A percentile compares a stretch with the other conserved stretches of the same genome.
Conservation (phyloP, 345 rosid species). For the Hypericum perforatum region DNA sequence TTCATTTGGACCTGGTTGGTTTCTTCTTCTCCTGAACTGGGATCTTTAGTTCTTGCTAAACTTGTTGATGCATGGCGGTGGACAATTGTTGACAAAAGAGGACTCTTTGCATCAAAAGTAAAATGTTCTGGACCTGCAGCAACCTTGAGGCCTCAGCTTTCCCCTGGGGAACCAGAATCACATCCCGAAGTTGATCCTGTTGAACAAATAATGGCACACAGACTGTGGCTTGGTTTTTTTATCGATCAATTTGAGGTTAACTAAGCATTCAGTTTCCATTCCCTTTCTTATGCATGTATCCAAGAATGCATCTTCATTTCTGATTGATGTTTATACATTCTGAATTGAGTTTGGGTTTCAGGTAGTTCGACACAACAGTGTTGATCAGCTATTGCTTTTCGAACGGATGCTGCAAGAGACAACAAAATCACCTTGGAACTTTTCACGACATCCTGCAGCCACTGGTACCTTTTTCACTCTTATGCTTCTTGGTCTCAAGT, state of each 20-base stretch:
- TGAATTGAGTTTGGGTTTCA: slow-evolving; percentile 6
- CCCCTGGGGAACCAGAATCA: slow-evolving; percentile 84
- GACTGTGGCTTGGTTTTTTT: slow-evolving; percentile 90
- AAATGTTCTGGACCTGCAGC: slow-evolving; percentile 85
- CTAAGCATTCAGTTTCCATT: no score
- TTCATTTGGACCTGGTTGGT: slow-evolving; percentile 99
- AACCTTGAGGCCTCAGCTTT: slow-evolving; percentile 87
- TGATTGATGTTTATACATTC: no score
- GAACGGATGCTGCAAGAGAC: slow-evolving; percentile 92
- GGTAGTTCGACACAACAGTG: slow-evolving; percentile 86
- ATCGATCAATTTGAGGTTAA: slow-evolving; percentile 95
- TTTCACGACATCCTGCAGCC: slow-evolving; percentile 94
- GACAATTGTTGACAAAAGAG: slow-evolving; percentile 96
- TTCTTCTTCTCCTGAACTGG: slow-evolving; percentile 93
- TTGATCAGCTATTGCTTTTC: slow-evolving; percentile 91
- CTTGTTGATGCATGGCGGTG: slow-evolving; percentile 99
- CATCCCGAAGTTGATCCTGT: slow-evolving; percentile 66
- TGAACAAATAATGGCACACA: slow-evolving; percentile 92
- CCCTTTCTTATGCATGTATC: no score
- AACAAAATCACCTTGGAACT: slow-evolving; percentile 75
- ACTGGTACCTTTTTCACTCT: slow-evolving; percentile 90
- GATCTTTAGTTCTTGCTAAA: slow-evolving; percentile 89
- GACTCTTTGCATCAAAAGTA: slow-evolving; percentile 89
- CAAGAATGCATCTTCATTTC: no score
- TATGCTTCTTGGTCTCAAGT: slow-evolving; percentile 98